Base-by-base conservation (phyloP, 805 yeast species). In the Kazachstania kunashirensis region DNA sequence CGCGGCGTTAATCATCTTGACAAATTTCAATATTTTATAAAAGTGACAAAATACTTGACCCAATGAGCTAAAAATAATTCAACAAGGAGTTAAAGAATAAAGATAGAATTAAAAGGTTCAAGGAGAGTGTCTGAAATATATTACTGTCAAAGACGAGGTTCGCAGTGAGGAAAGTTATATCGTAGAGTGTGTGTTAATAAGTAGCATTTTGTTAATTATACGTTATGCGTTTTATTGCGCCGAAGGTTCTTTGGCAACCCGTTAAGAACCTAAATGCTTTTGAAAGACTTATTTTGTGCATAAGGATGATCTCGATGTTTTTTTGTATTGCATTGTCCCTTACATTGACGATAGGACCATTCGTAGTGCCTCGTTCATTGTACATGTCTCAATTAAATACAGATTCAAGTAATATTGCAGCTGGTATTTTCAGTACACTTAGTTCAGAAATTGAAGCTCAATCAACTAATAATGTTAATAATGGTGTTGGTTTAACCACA, bases 401-500 rank as follows among this genome's bases (percentile, higher is more conserved):
- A 3, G 46, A 40, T 16, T 39, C 51, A 12, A 27, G 45, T 4
- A 49, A 53, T 32, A 52, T 57, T 24, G 41, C 52, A 14, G 21
- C 31, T 4, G 62, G 62, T 24, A 43, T 57, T 7, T 50, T 53
- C 23, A 38, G 42, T 8, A 52, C 37, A 9, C 33, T 57, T 16
- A 44, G 45, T 23, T 31, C 37, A n/a, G 42, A 52, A 2, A 51
- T 56, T 3, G 58, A 53, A 31, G 35, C 41, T 4, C 42, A 44
- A 9, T 50, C 47, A 5, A 39, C 56, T 3, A 43, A 50, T n/a
- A 46, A 40, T 30, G 45, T 47, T 14, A 50, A 53, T 34, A 50
- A 54, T 31, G 58, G 57, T 9, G 54, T 49, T 3, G 58, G 57
- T 1, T 34, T 57, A 18, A 53, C 61, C 2, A 57, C 60, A 4